Base-by-base conservation (phyloP, 1,139 yeast species). In the Debaryomyces singareniensis region DNA sequence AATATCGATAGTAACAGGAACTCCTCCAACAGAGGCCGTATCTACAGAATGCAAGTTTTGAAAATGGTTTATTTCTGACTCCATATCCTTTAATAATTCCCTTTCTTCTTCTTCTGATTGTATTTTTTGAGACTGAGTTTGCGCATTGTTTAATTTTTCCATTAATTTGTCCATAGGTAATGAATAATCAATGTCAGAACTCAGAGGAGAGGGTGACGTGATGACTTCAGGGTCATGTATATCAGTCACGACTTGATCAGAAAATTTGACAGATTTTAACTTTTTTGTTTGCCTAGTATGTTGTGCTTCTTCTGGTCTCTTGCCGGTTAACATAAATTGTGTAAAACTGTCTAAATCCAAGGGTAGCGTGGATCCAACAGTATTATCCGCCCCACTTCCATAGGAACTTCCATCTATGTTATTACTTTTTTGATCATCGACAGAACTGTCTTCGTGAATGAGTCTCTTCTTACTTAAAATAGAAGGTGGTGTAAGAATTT, bases 321-420 rank as follows among this genome's bases (percentile, higher is more conserved):
- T 75, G 2, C 93, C 93, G 0, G 93, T 82, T 34, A 82, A 57
- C 48, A 82, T 61, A 46, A 82, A 75, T 39, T 79, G 80, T 2
- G 91, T 79, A 47, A 82, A 82, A 22, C 83, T 72, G 44, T 82
- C 91, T 35, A 82, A 58, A 49, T 82, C 91, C 12, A 79, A 64
- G 4, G 67, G 69, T 29, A 47, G 53, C 9, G 9, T 18, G 16
- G 35, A 38, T 13, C 29, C 33, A 27, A 29, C 30, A 20, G 16
- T 14, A n/a, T 27, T 16, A 2, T 23, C 22, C 3, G 15, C 11
- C 6, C 11, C 14, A 12, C 26, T 16, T 6, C 13, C 25, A 11
- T 30, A 22, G n/a, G n/a, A n/a, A n/a, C n/a, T n/a, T 4, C 15
- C 5, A 26, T 22, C 24, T 9, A 26, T 26, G 6, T 26, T 21